phyloP scores from a whole-genome alignment of 202 grass and related monocot genomes.

The Eragrostis tef region DNA sequence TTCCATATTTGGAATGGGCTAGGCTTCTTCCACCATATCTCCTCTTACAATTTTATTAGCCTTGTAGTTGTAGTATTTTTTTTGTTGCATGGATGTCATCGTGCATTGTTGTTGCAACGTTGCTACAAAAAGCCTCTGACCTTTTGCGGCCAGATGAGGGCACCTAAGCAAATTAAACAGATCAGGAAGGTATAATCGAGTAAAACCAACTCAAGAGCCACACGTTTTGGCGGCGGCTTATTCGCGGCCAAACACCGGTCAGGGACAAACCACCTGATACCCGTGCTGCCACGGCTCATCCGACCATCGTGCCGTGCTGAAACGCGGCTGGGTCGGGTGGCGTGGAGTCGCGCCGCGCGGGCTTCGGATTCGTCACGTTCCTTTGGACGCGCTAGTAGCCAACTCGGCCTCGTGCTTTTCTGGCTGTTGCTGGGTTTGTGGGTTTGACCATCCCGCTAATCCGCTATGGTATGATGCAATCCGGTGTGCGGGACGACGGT shows the following conservation, averaged over 20 bases:
- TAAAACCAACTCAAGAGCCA: not conserved
- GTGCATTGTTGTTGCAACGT: no score
- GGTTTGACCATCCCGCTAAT: not conserved
- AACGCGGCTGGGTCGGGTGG: not conserved
- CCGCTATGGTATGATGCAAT: not conserved
- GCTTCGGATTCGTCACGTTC: constrained; percentile 1
- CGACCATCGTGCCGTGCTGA: not conserved
- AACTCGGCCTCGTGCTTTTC: not conserved
- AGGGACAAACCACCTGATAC: not conserved
- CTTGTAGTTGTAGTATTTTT: no score
- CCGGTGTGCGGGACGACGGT: constrained; percentile 19
- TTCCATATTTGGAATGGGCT: no score
- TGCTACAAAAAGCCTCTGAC: no score
- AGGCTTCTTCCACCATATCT: no score
- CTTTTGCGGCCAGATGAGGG: not conserved
- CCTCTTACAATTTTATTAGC: no score
- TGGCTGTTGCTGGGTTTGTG: not conserved
- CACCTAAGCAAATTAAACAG: not conserved
- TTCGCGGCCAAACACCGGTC: constrained; percentile 20
- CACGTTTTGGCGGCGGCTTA: constrained; percentile 5
- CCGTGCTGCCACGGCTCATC: not conserved
- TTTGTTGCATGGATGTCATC: no score
- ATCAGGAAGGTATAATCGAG: not conserved
- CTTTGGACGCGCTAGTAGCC: constrained; percentile 9
- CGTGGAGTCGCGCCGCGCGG: no score